Evolutionary conservation across 129 eudicot species (phyloP), one percentile per base, ranked within the genome.

Genomic region (Ambrosia artemisiifolia): DNA sequence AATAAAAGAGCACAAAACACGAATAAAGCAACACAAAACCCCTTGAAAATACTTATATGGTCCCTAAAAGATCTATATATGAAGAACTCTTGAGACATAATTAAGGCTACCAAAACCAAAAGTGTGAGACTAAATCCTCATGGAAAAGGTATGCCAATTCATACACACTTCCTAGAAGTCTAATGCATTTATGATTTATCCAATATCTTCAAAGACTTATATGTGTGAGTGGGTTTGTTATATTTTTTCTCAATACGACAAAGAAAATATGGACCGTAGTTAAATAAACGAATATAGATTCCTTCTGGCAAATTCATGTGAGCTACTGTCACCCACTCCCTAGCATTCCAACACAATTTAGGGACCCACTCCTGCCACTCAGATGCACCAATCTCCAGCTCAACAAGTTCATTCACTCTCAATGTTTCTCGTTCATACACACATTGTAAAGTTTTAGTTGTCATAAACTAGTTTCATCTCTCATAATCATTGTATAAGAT

Each of bases 321-420:
- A 82, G 78, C 70, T 65, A 44, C 88, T 78, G 83, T 70, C 88
- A 84, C 80, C 88, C 85, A 80, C 85, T 78, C 79, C 83, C 75
- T 80, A 79, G 66, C 73, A 77, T 63, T 63, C 83, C 81, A 80
- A 78, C 85, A 77, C 76, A 65, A 49, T 24, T 62, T 42, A 13
- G 42, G 74, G 65, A 71, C 74, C 82, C 77, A 75, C 49, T 51
- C 56, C 62, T 83, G 72, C 73, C 70, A 55, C 70, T 59, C 42
- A 68, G 14, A 24, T 19, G 34, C 85, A 66, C 67, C 72, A 34
- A 71, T 73, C 55, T 56, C 57, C 48, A 63, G 48, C 63, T 60
- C 60, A 63, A 57, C 79, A 70, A 75, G 71, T 74, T 47, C 65
- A 34, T 76, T 57, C 73, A 55, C 73, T 78, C 69, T 77, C 86